phyloP scores from a whole-genome alignment of 2,329 filamentous ascomycete genomes.

The Venturia oleaginea region DNA sequence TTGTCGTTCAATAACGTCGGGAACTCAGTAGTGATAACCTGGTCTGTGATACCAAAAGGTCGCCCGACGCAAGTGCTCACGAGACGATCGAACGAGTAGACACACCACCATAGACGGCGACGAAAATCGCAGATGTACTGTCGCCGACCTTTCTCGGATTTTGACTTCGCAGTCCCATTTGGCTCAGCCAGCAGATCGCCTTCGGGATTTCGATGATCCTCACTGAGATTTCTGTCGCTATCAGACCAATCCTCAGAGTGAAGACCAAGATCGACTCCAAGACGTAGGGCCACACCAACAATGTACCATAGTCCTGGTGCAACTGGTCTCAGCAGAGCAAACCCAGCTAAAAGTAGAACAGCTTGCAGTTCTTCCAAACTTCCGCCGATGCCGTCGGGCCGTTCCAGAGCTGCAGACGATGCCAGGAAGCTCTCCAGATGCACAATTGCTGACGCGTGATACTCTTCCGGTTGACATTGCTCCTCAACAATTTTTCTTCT shows the following conservation, averaged over 20 bases:
- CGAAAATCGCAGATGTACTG: slow-evolving; percentile 82
- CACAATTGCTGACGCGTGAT: slow-evolving; percentile 88
- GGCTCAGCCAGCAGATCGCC: slow-evolving; percentile 11
- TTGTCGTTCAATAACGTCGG: slow-evolving; percentile 81
- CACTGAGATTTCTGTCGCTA: slow-evolving; percentile 39
- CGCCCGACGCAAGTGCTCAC: slow-evolving; percentile 90
- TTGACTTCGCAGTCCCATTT: not conserved
- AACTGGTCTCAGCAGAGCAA: slow-evolving; percentile 82
- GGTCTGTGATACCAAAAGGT: slow-evolving; percentile 91
- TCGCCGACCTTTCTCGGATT: slow-evolving; percentile 52
- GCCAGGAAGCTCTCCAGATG: slow-evolving; percentile 79
- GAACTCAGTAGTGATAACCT: slow-evolving; percentile 91
- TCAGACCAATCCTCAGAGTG: slow-evolving; percentile 83
- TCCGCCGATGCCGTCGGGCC: slow-evolving; percentile 61
- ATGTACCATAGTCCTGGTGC: slow-evolving; percentile 97
- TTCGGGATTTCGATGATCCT: slow-evolving; percentile 27
- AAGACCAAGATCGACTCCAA: slow-evolving; percentile 84
- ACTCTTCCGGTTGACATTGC: slow-evolving; percentile 80
- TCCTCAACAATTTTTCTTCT: slow-evolving; percentile 37
- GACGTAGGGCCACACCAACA: slow-evolving; percentile 79
- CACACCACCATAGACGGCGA: slow-evolving; percentile 90
- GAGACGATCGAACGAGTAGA: slow-evolving; percentile 88
- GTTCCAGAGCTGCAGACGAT: slow-evolving; percentile 51
- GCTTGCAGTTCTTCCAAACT: slow-evolving; percentile 87
- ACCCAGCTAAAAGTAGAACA: slow-evolving; percentile 82